Base-by-base conservation (phyloP, 2,329 filamentous ascomycete species). In the Gremmenia infestans region DNA sequence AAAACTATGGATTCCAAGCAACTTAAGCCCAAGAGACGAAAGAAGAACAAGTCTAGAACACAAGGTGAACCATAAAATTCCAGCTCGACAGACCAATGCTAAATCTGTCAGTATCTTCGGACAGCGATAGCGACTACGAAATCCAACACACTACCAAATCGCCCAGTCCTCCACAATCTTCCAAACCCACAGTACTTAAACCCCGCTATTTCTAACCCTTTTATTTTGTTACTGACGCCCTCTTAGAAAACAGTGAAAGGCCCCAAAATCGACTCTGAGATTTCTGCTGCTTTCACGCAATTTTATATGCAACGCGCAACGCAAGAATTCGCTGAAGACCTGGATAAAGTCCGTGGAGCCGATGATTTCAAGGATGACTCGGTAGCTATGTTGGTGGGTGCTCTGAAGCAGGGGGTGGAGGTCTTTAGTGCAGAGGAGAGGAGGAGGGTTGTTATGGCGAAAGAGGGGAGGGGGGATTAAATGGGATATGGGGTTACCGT, bases 261-360 rank as follows among this genome's bases (percentile, higher is more conserved):
- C 15, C 45, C 19, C 11, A 47, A 32, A 32, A 15, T 14, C 35
- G 55, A 63, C 19, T 49, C 59, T 22, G 61, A 67, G 46, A 53
- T 67, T 23, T 52, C 60, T 9, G 54, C 58, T 19, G 60, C 59
- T 4, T 90, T 89, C 71, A 76, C 79, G 8, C 75, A 82, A 9
- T 86, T 83, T 69, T 91, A 91, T 70, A 79, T 91, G 48, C 83
- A 87, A 64, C 83, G 81, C 57, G 76, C 84, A 5, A 89, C 88
- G 0, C 75, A 78, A 50, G 88, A 91, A 68, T 83, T 92, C 54
- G 82, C 85, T 12, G 85, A 90, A 62, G 88, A 91, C 68, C 77
- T 92, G 39, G 84, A 89, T 72, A 83, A 83, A 70, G 76, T 91
- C 59, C 82, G 88, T 61, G 69, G 70, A 40, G 85, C 88, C 9